These are phyloP conservation scores for Magnolia officinalis DNA, from an alignment of 164 flowering plant genomes.

Conservation along the genomic window DNA sequence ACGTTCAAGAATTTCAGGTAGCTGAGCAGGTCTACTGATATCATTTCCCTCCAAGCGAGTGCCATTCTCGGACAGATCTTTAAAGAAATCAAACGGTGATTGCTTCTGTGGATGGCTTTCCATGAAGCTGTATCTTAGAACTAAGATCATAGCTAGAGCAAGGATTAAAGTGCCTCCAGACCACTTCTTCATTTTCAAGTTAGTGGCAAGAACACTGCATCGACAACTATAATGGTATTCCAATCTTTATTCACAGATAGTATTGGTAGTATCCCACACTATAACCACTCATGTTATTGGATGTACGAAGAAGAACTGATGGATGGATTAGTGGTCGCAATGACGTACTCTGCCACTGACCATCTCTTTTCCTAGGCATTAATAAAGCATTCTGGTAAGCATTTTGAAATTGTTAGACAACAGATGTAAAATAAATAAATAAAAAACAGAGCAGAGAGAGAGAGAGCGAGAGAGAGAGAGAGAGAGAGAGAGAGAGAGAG, in stretches of 20 bases:
- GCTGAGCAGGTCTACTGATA: conserved; percentile 10
- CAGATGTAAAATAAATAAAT: too few species aligned
- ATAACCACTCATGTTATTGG: neutral
- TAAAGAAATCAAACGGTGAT: conserved; percentile 50
- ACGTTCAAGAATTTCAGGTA: conserved; percentile 6
- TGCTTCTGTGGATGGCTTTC: conserved; percentile 40
- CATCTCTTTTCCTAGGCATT: neutral
- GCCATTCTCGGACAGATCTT: conserved; percentile 27
- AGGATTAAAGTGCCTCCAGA: conserved; percentile 57
- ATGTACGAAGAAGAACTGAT: neutral
- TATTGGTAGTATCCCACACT: too few species aligned
- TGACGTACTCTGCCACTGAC: neutral
- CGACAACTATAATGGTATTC: neutral
- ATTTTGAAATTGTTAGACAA: too few species aligned
- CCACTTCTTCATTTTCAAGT: conserved; percentile 67
- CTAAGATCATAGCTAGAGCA: conserved; percentile 46
- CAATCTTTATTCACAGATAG: neutral
- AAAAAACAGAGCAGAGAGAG: too few species aligned
- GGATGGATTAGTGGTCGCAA: too few species aligned
- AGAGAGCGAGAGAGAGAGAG: too few species aligned
- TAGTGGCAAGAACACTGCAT: neutral
- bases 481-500: too few species aligned
- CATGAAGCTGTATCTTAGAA: conserved; percentile 47
- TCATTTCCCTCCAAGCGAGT: conserved; percentile 10
- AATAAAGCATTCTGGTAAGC: neutral